Evolutionary conservation across 2,329 filamentous ascomycete species (phyloP).

Genomic region (Epichloe gansuensis): DNA sequence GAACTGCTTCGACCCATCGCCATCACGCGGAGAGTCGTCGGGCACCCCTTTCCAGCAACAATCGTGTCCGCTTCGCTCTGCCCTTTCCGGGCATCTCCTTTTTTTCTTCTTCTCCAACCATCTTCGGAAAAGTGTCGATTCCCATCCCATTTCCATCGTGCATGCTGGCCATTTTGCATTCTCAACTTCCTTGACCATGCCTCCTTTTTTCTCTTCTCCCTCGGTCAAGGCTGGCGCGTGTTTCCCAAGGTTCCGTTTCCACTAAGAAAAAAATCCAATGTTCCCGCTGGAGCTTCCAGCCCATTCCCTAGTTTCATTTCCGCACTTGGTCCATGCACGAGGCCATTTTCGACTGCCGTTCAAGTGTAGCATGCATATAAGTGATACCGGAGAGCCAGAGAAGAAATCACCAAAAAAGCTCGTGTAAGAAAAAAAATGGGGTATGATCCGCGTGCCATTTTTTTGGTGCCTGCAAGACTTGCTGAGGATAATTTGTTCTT

Average conservation of each 20-base stretch:
- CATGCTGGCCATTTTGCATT: conserved; percentile 18
- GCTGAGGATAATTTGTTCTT: conserved; percentile 17
- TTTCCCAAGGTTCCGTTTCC: conserved; percentile 15
- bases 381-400: conserved; percentile 9
- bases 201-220: neutral
- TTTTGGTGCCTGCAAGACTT: conserved; percentile 27
- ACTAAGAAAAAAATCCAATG: conserved; percentile 9
- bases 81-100: neutral
- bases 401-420: conserved; percentile 13
- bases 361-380: conserved; percentile 14
- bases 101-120: neutral
- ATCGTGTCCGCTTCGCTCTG: neutral
- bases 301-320: conserved; percentile 7
- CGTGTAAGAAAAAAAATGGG: conserved; percentile 13
- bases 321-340: conserved; percentile 7
- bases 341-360: conserved; percentile 7
- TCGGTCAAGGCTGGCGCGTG: conserved; percentile 16
- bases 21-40: neutral
- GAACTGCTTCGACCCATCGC: conserved; percentile 10
- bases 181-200: conserved; percentile 16
- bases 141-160: neutral
- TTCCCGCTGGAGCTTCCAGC: conserved; percentile 1
- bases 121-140: neutral
- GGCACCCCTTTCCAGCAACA: neutral
- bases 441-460: conserved; percentile 28